Conservation (phyloP, 768 basidiomycete species). For the Boletus rufocinnamomeus region DNA sequence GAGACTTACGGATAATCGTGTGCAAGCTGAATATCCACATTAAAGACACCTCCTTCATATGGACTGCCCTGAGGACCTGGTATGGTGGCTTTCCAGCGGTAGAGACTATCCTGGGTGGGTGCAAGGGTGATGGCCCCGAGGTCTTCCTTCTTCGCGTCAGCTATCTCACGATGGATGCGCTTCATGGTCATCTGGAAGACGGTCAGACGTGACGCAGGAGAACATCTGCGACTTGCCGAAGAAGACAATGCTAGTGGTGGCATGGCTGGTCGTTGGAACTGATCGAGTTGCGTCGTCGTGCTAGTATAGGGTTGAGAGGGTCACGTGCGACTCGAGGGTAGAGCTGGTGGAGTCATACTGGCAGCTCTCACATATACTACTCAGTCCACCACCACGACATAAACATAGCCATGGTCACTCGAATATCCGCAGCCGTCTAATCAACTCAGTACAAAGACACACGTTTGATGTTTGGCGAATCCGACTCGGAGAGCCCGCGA, state of each 20-base stretch:
- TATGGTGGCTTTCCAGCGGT: constrained; percentile 73
- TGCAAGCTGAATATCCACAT: constrained; percentile 64
- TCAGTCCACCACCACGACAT: neutral
- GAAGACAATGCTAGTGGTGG: constrained; percentile 30
- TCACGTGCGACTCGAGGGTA: constrained; percentile 18
- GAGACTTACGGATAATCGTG: constrained; percentile 71
- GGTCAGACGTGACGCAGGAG: constrained; percentile 6
- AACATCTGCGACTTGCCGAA: constrained; percentile 15
- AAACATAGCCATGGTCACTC: constrained; percentile 50
- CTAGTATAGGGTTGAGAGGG: neutral
- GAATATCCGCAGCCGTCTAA: constrained; percentile 46
- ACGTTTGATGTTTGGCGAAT: constrained; percentile 74
- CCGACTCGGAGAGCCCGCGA: constrained; percentile 75
- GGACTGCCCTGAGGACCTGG: constrained; percentile 83
- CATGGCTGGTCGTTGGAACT: constrained; percentile 21
- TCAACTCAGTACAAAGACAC: constrained; percentile 1
- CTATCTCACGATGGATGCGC: constrained; percentile 81
- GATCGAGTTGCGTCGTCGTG: neutral
- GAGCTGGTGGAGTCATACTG: constrained; percentile 7
- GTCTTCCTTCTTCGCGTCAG: constrained; percentile 81
- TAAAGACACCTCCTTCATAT: constrained; percentile 79
- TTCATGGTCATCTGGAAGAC: constrained; percentile 62
- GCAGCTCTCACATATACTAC: too few species aligned
- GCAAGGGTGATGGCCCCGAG: constrained; percentile 69
- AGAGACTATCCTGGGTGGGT: constrained; percentile 65